Base-by-base conservation (phyloP, 2,329 filamentous ascomycete species). In the Aureobasidium sp. region DNA sequence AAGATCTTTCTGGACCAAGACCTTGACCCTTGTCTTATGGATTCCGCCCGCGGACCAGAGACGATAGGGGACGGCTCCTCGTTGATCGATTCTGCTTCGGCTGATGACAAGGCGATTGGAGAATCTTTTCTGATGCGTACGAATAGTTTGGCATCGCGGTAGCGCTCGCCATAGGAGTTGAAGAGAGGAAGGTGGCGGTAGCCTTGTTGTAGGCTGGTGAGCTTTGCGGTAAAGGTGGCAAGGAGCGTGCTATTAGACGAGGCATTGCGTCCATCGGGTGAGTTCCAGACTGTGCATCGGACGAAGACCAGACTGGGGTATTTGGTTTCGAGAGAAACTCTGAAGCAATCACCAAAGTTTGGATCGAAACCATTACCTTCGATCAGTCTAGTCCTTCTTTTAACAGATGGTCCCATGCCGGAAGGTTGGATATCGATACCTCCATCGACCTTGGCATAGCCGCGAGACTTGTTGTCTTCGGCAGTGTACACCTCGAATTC, bases 401-500 rank as follows among this genome's bases (percentile, higher is more conserved):
- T 87, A 66, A 92, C 84, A 9, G 90, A 90, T 61, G 86, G 82
- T 29, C 85, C 86, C 59, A 88, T 84, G 5, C 86, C 85, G 57
- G 85, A 86, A 68, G 83, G 81, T 37, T 85, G 84, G 49, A 84
- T 82, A 73, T 88, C 82, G 67, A 83, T 81, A 25, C 85, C 86
- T 53, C 86, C 86, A 68, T 86, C 82, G 37, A 85, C 85, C 57
- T 81, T 83, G 25, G 85, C 85, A 60, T 86, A 81, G 59, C 86
- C 87, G 54, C 90, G 90, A 57, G 87, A 85, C 76, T 94, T 93
- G 57, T 59, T 59, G 76, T 97, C 93, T 74, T 97, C 94, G 42
- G 93, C 90, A 69, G 92, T 89, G 72, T 95, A 94, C 71, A 97
- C 88, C 74, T 99, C 93, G 34, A 97, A 88, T 75, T 97, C 92